Evolutionary conservation across 192 early-diverging fungal genomes (phyloP).

Genomic region (Pilaira anomala): DNA sequence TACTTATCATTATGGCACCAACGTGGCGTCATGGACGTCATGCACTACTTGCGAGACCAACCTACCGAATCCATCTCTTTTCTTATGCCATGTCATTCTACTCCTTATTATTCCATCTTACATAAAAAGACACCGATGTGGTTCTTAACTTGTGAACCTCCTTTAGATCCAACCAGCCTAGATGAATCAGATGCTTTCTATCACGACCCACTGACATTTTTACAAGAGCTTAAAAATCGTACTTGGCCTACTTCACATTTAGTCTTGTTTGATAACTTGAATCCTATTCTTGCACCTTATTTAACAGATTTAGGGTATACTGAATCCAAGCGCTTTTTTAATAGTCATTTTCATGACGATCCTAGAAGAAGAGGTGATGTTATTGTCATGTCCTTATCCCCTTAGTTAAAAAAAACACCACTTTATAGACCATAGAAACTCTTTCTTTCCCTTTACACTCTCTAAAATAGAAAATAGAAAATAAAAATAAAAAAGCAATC

Average conservation of each 20-base stretch:
- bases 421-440: too few species aligned
- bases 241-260: constrained; percentile 66
- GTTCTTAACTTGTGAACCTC: constrained; percentile 92
- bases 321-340: constrained; percentile 86
- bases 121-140: constrained; percentile 70
- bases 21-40: constrained; percentile 88
- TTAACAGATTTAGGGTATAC: constrained; percentile 12
- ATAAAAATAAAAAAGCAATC: too few species aligned
- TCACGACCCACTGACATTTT: constrained; percentile 58
- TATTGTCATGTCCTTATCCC: constrained; percentile 60
- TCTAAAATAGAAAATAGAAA: too few species aligned
- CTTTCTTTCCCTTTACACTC: too few species aligned
- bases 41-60: constrained; percentile 64
- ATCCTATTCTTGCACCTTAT: constrained; percentile 8
- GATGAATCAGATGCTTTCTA: constrained; percentile 85
- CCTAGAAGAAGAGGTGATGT: constrained; percentile 76
- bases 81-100: constrained; percentile 97
- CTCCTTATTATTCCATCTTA: constrained; percentile 86
- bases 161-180: constrained; percentile 42
- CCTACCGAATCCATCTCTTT: constrained; percentile 53
- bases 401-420: constrained; percentile 2
- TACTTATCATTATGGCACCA: constrained; percentile 85
- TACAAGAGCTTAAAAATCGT: constrained; percentile 25
- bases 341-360: constrained; percentile 87
- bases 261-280: constrained; percentile 73